Evolutionary conservation across 345 rosid species (phyloP).

Genomic region (Heritiera littoralis): DNA sequence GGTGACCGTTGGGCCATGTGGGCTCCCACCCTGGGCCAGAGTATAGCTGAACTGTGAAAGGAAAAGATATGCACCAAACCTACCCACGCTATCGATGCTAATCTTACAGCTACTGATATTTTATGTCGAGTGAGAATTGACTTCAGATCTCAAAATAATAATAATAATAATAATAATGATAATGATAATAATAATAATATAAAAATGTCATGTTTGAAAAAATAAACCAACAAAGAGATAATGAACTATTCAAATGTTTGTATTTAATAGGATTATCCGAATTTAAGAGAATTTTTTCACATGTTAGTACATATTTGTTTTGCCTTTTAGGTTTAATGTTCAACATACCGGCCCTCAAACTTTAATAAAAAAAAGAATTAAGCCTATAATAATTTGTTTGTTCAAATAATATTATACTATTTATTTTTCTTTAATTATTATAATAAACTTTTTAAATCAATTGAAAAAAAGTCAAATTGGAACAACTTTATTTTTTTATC

Average conservation of each 20-base stretch:
- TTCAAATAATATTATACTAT: no score
- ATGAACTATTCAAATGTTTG: neutral
- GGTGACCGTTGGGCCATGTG: conserved; percentile 1
- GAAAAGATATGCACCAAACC: neutral
- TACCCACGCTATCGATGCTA: neutral
- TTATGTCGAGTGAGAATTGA: neutral
- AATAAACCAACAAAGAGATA: no score
- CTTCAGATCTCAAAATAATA: neutral
- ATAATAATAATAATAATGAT: neutral
- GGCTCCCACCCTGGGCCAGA: neutral
- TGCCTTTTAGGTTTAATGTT: no score
- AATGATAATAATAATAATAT: no score
- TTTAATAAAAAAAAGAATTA: no score
- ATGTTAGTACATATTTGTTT: no score
- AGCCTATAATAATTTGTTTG: no score
- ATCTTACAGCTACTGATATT: neutral
- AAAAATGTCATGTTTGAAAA: neutral
- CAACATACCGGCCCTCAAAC: no score
- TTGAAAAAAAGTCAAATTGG: no score
- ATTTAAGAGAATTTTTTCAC: neutral
- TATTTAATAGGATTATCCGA: neutral
- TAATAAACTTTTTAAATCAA: no score
- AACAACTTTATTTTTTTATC: no score
- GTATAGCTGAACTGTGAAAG: neutral
- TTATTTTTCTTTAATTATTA: no score